Evolutionary conservation across 2,329 filamentous ascomycete species (phyloP), one percentile per base, ranked within the genome.

Genomic region (Cercospora canescens): DNA sequence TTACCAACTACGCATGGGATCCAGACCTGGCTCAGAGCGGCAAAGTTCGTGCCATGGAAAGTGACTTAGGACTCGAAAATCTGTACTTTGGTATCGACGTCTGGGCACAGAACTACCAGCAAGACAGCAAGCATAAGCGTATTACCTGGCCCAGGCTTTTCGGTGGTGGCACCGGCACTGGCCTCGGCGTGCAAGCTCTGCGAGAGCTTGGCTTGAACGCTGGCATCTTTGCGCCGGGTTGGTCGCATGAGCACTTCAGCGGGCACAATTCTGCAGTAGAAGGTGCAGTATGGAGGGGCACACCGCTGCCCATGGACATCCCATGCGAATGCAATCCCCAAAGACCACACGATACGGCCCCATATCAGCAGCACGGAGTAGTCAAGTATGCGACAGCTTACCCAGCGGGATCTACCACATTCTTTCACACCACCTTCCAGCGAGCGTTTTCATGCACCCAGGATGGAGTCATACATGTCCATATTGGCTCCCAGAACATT

Each of bases 1-100:
- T 83, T 12, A 82, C 81, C 1, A 83, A 83, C 56, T 84, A 83
- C 70, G 76, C 74, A 34, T 83, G 82, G 82, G 78, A 70, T 12
- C 75, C 76, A 18, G 39, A 64, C 3, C 60, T 76, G 26, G 75
- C 73, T 12, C 30, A 60, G 12, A 66, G 71, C 1, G 76, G 78
- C 8, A 66, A 70, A 39, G 57, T 72, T 6, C 55, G 79, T 5
- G 73, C 75, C 14, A 6, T 70, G 8, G 65, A 74, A 5, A 68
- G 72, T 16, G 57, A 68, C 1, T 50, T 82, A 3, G 65, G 72
- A 3, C 61, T 66, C 1, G 30, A 68, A 9, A 70, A 77, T 11
- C 65, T 83, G 2, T 79, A 76, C 66, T 80, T 81, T 64, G 82
- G 81, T 4, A 76, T 83, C 32, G 81, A 84, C 64, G 78, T 81